Evolutionary conservation across 2,329 filamentous ascomycete genomes (phyloP), one percentile per base, ranked within the genome.

Genomic region (Fusarium sp.): DNA sequence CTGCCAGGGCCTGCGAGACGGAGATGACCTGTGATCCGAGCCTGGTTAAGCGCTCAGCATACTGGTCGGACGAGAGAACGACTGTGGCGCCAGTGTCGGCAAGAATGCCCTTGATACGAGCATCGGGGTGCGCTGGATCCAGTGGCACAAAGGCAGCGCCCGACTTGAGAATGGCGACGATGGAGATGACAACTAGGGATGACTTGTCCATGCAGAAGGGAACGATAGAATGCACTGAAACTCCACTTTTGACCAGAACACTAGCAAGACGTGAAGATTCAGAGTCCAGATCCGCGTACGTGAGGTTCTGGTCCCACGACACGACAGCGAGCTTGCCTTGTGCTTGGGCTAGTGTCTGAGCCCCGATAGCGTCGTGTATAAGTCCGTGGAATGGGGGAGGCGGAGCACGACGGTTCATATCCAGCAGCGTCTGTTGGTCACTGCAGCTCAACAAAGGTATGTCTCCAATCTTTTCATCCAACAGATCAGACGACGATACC

Each of bases 271-370:
- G 10, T 2, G 52, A 60, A 0, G 70, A 70, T 7, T 59, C 46
- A 16, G 10, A 25, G 12, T 67, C 81, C 9, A 86, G 76, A 19
- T 86, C 80, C 33, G 71, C 53, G 58, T 85, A 86, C 4, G 83
- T 84, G 46, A 85, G 81, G 25, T 64, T 71, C 9, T 81, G 81
- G 57, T 86, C 85, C 84, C 83, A 86, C 3, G 84, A 81, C 50
- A 81, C 75, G 15, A 86, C 40, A 10, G 64, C 64, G 35, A 52
- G 6, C 23, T 75, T 67, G 15, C 72, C 61, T 6, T 44, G 42
- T 5, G 44, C 10, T 38, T 76, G 64, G 5, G 18, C 23, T 2
- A 19, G 1, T 13, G 33, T 43, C 19, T 35, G 35, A 3, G n/a
- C 28, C 23, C 28, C 7, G 15, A 74, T 37, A 15, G 40, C 46